A percentile compares a stretch with the other conserved stretches of the same genome.
phyloP scores from a whole-genome alignment of 805 yeast genomes.

The Yarrowia divulgata region DNA sequence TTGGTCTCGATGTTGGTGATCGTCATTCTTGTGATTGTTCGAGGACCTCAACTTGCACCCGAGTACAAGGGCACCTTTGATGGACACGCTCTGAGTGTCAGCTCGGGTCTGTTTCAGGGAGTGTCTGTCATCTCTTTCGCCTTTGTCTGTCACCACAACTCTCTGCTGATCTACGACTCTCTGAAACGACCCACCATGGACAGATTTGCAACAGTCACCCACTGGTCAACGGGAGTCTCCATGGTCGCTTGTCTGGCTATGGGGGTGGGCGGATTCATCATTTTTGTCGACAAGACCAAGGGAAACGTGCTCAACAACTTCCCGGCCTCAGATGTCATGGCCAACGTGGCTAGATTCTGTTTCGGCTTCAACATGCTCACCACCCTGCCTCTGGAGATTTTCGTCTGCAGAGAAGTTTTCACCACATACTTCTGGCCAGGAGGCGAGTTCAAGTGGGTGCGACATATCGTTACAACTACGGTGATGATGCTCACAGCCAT shows the following conservation, averaged over 20 bases:
- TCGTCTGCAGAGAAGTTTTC: slow-evolving; percentile 88
- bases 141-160: slow-evolving; percentile 93
- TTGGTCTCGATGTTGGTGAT: slow-evolving; percentile 83
- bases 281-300: slow-evolving; percentile 77
- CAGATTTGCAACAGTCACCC: slow-evolving; percentile 79
- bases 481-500: slow-evolving; percentile 70
- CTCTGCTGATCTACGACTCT: slow-evolving; percentile 87
- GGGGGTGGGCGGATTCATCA: slow-evolving; percentile 79
- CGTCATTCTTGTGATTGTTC: slow-evolving; percentile 70
- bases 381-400: slow-evolving; percentile 87
- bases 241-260: slow-evolving; percentile 78
- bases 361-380: slow-evolving; percentile 93
- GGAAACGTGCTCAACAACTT: slow-evolving; percentile 92
- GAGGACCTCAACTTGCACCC: slow-evolving; percentile 69
- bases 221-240: slow-evolving; percentile 80
- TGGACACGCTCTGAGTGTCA: slow-evolving; percentile 56
- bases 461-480: slow-evolving; percentile 72
- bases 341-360: slow-evolving; percentile 86
- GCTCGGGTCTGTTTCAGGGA: slow-evolving; percentile 79
- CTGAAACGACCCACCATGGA: slow-evolving; percentile 76
- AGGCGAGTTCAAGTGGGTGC: slow-evolving; percentile 45
- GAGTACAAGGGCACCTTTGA: slow-evolving; percentile 57
- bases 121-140: slow-evolving; percentile 95
- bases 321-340: slow-evolving; percentile 72
- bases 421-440: slow-evolving; percentile 62